These are phyloP conservation scores for Biancaea sappan DNA, from an alignment of 306 rosid genomes.

Conservation along the genomic window DNA sequence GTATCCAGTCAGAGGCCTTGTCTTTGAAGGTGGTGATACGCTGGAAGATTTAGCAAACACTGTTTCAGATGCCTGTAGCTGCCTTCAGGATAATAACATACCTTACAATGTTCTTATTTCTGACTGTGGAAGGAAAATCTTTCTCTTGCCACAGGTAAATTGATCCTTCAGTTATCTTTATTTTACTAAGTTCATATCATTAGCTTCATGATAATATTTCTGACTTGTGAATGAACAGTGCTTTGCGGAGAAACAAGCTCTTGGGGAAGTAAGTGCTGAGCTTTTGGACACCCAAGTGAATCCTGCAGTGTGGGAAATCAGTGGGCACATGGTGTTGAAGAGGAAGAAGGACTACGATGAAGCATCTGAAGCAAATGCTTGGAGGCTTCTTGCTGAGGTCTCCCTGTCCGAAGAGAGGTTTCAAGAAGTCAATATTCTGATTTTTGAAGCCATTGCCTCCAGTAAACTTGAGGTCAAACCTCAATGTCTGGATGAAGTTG, in stretches of 20 bases:
- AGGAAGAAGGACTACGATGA: conserved; percentile 88
- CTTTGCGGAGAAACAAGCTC: conserved; percentile 97
- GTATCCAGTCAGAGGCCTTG: conserved; percentile 87
- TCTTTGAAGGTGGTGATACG: conserved; percentile 75
- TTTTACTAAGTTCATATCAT: background rate
- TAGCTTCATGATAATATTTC: background rate
- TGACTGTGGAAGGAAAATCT: conserved; percentile 75
- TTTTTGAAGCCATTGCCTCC: conserved; percentile 66
- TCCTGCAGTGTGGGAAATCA: conserved; percentile 99
- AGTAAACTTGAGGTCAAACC: conserved; percentile 29
- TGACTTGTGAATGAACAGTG: conserved; percentile 54
- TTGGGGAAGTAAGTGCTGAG: conserved; percentile 88
- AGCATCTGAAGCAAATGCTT: conserved; percentile 91
- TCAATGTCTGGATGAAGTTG: conserved; percentile 27
- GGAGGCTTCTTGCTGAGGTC: conserved; percentile 94
- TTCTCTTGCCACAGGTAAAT: conserved; percentile 88
- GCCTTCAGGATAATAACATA: conserved; percentile 80
- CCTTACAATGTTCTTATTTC: conserved; percentile 88
- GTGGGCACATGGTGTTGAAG: conserved; percentile 97
- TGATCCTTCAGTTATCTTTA: background rate
- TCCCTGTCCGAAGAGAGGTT: conserved; percentile 90
- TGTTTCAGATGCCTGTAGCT: conserved; percentile 83
- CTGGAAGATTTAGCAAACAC: conserved; percentile 62
- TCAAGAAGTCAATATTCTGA: conserved; percentile 73
- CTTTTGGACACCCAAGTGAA: conserved; percentile 93